phyloP scores from a whole-genome alignment of 768 basidiomycete genomes.

The Boletus tomentosulus region DNA sequence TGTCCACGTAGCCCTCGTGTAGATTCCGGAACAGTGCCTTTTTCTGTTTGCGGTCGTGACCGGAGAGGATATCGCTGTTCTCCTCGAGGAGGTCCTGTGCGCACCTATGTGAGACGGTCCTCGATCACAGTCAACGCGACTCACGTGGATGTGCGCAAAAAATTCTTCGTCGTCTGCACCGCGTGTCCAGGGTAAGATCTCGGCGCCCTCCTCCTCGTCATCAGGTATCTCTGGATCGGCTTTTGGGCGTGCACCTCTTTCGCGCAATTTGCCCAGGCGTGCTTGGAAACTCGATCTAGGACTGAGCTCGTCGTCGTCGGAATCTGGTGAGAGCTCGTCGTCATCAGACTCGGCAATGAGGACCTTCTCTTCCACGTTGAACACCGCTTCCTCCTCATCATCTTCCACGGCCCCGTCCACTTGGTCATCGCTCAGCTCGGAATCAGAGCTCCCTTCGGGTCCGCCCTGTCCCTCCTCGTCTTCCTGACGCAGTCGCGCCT shows the following conservation, averaged over 20 bases:
- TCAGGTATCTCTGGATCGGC: slow-evolving; percentile 11
- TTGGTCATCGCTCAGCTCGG: slow-evolving; percentile 31
- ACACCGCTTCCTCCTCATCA: slow-evolving; percentile 33
- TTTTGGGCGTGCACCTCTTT: slow-evolving; percentile 9
- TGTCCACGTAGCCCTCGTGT: slow-evolving; percentile 44
- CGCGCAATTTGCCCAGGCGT: slow-evolving; percentile 32
- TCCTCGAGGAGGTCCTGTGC: slow-evolving; percentile 65
- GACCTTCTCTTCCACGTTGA: slow-evolving; percentile 45
- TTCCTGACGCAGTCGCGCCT: slow-evolving; percentile 43
- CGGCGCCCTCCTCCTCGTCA: slow-evolving; percentile 23
- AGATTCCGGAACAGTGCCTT: slow-evolving; percentile 61
- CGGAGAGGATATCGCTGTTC: slow-evolving; percentile 45
- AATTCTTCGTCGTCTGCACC: slow-evolving; percentile 58
- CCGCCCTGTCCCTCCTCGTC: slow-evolving; percentile 40
- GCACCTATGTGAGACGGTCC: slow-evolving; percentile 1
- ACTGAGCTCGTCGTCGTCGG: slow-evolving; percentile 31
- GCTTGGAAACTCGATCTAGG: slow-evolving; percentile 36
- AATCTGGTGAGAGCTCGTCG: slow-evolving; percentile 25
- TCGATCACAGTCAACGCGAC: slow-evolving; percentile 5
- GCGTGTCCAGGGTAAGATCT: slow-evolving; percentile 27
- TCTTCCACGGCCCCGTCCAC: slow-evolving; percentile 33
- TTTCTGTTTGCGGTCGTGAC: slow-evolving; percentile 43
- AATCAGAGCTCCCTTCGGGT: slow-evolving; percentile 20
- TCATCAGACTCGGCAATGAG: slow-evolving; percentile 35
- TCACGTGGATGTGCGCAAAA: slow-evolving; percentile 52